Evolutionary conservation across 805 yeast genomes (phyloP).

Genomic region (Blastobotrys attinorum): DNA sequence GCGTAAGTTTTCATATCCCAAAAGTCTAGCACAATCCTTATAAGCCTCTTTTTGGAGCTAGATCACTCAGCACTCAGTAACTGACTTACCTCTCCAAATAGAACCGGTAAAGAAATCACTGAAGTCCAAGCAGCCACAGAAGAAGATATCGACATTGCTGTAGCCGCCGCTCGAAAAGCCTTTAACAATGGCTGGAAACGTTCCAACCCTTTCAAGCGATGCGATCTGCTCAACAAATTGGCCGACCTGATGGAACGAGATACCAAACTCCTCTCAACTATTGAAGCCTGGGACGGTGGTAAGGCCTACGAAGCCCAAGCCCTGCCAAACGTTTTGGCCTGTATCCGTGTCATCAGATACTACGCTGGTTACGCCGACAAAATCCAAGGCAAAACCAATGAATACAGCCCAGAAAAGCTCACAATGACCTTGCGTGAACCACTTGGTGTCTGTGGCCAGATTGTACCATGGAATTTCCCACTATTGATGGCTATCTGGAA

Average conservation of each 20-base stretch:
- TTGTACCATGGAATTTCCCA: slow-evolving; percentile 71
- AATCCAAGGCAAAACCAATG: slow-evolving; percentile 45
- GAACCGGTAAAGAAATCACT: slow-evolving; percentile 49
- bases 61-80: too few species aligned
- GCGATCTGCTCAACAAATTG: slow-evolving; percentile 53
- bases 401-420: slow-evolving; percentile 49
- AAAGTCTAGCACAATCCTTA: too few species aligned
- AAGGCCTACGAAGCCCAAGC: slow-evolving; percentile 41
- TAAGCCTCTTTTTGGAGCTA: too few species aligned
- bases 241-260: slow-evolving; percentile 75
- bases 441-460: slow-evolving; percentile 56
- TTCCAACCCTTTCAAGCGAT: slow-evolving; percentile 34
- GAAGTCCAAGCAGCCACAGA: slow-evolving; percentile 64
- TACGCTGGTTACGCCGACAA: slow-evolving; percentile 74
- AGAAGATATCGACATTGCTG: slow-evolving; percentile 75
- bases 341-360: slow-evolving; percentile 50
- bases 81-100: too few species aligned
- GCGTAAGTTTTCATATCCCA: too few species aligned
- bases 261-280: slow-evolving; percentile 62
- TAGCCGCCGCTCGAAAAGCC: slow-evolving; percentile 76
- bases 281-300: slow-evolving; percentile 88
- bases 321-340: slow-evolving; percentile 17
- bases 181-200: slow-evolving; percentile 30
- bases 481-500: slow-evolving; percentile 72
- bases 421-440: slow-evolving; percentile 68